Evolutionary conservation across 768 basidiomycete species (phyloP).

Genomic region (Pisolithus marmoratus): DNA sequence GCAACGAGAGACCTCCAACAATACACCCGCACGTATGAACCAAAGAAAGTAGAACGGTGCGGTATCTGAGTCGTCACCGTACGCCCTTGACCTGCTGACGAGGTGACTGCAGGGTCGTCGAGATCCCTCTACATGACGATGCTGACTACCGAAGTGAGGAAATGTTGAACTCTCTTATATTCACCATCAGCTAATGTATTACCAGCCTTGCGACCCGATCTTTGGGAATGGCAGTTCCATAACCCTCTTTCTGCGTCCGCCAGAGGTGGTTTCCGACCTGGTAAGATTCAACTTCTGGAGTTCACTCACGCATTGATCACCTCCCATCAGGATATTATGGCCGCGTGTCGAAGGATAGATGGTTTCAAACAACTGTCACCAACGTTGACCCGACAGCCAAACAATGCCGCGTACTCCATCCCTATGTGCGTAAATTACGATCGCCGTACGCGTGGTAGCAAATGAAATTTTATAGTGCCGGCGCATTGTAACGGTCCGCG

Average conservation of each 20-base stretch:
- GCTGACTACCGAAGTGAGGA: slow-evolving; percentile 64
- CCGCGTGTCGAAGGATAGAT: slow-evolving; percentile 47
- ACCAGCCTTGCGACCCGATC: slow-evolving; percentile 38
- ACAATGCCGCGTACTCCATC: slow-evolving; percentile 64
- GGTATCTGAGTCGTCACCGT: slow-evolving; percentile 12
- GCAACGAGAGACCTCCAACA: slow-evolving; percentile 57
- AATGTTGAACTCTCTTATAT: background rate
- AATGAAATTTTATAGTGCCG: slow-evolving; percentile 40
- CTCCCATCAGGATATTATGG: slow-evolving; percentile 46
- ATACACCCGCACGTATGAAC: slow-evolving; percentile 49
- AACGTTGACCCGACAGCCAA: slow-evolving; percentile 78
- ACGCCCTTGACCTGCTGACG: background rate
- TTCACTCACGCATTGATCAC: background rate
- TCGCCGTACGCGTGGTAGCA: background rate
- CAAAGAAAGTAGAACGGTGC: slow-evolving; percentile 54
- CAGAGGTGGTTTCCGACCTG: slow-evolving; percentile 43
- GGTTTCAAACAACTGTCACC: slow-evolving; percentile 72
- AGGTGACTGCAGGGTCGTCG: slow-evolving; percentile 42
- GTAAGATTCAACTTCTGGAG: slow-evolving; percentile 25
- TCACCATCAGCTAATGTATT: background rate
- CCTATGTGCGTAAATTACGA: slow-evolving; percentile 40
- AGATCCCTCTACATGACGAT: slow-evolving; percentile 47
- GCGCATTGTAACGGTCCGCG: slow-evolving; percentile 68
- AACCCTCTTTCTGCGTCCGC: slow-evolving; percentile 59
- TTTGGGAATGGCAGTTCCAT: slow-evolving; percentile 54